A percentile compares a stretch with the other conserved stretches of the same genome.
phyloP scores from a whole-genome alignment of 495 filamentous ascomycete species.

The Penicillium salamii region DNA sequence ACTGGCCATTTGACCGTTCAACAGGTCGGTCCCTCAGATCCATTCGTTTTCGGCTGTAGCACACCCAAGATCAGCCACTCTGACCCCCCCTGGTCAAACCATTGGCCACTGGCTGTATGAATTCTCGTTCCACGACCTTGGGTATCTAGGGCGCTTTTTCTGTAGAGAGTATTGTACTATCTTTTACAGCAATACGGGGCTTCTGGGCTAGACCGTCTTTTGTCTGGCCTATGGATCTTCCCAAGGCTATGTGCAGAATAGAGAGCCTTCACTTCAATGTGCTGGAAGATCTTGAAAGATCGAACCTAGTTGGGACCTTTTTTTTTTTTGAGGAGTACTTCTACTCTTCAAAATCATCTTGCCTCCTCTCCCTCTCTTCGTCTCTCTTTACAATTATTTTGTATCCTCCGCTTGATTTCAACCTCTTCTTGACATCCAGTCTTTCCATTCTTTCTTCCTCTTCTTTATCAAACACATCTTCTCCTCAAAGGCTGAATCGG shows the following conservation, averaged over 20 bases:
- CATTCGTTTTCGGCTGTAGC: slow-evolving; percentile 12
- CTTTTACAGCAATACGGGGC: background rate
- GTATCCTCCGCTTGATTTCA: background rate
- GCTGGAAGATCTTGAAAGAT: slow-evolving; percentile 10
- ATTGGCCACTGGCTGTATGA: slow-evolving; percentile 21
- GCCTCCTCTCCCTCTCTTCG: slow-evolving; percentile 14
- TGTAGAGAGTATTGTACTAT: background rate
- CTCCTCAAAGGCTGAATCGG: too few relatives aligned
- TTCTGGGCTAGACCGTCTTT: slow-evolving; percentile 3
- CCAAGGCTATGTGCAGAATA: slow-evolving; percentile 14
- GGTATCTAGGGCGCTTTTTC: slow-evolving; percentile 6
- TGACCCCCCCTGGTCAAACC: slow-evolving; percentile 11
- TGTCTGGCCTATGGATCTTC: slow-evolving; percentile 10
- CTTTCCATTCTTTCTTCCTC: background rate
- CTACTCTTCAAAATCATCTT: slow-evolving; percentile 3
- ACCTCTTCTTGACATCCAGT: background rate
- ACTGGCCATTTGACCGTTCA: slow-evolving; percentile 1
- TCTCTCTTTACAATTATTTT: too few relatives aligned
- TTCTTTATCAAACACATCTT: background rate
- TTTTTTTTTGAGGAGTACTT: background rate
- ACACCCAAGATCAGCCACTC: slow-evolving; percentile 20
- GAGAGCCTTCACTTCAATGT: slow-evolving; percentile 12
- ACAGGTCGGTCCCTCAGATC: background rate
- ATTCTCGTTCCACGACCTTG: slow-evolving; percentile 18
- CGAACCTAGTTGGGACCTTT: slow-evolving; percentile 6